A percentile compares a stretch with the other conserved stretches of the same genome.
Evolutionary conservation across 2,329 filamentous ascomycete genomes (phyloP).

Genomic region (Podosphaera aphanis): DNA sequence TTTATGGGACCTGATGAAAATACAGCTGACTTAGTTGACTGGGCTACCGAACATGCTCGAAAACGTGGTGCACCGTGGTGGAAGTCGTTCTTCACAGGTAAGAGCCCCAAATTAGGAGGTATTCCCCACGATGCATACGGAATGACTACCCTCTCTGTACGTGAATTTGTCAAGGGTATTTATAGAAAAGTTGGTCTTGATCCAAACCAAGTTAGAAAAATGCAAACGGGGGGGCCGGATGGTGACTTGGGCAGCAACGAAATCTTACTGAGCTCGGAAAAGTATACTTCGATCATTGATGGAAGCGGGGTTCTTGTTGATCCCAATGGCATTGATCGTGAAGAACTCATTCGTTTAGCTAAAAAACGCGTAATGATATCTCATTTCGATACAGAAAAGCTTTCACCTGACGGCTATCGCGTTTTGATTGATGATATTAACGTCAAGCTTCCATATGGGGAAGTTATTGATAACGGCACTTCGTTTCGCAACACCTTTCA

Average conservation of each 20-base stretch:
- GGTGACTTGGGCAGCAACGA: slow-evolving; percentile 95
- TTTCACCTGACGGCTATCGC: slow-evolving; percentile 73
- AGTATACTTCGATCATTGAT: slow-evolving; percentile 88
- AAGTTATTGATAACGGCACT: slow-evolving; percentile 74
- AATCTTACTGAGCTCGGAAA: slow-evolving; percentile 86
- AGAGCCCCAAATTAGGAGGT: slow-evolving; percentile 83
- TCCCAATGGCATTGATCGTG: slow-evolving; percentile 64
- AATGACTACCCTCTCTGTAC: slow-evolving; percentile 93
- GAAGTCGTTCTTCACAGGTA: slow-evolving; percentile 99
- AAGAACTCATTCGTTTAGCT: slow-evolving; percentile 65
- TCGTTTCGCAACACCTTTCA: slow-evolving; percentile 97
- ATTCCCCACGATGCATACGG: slow-evolving; percentile 92
- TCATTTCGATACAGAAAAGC: slow-evolving; percentile 62
- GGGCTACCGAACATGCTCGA: slow-evolving; percentile 92
- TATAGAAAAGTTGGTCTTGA: slow-evolving; percentile 90
- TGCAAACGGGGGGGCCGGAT: slow-evolving; percentile 94
- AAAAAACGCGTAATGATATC: slow-evolving; percentile 74
- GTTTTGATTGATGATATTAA: slow-evolving; percentile 82
- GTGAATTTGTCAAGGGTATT: slow-evolving; percentile 87
- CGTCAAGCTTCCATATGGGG: slow-evolving; percentile 66
- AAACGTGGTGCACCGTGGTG: slow-evolving; percentile 81
- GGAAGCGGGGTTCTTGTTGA: slow-evolving; percentile 88
- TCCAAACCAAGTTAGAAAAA: slow-evolving; percentile 62
- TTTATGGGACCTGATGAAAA: slow-evolving; percentile 99
- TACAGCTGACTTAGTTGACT: slow-evolving; percentile 87